phyloP scores from a whole-genome alignment of 176 grass and related monocot genomes.

The Bolboschoenus planiculmis region DNA sequence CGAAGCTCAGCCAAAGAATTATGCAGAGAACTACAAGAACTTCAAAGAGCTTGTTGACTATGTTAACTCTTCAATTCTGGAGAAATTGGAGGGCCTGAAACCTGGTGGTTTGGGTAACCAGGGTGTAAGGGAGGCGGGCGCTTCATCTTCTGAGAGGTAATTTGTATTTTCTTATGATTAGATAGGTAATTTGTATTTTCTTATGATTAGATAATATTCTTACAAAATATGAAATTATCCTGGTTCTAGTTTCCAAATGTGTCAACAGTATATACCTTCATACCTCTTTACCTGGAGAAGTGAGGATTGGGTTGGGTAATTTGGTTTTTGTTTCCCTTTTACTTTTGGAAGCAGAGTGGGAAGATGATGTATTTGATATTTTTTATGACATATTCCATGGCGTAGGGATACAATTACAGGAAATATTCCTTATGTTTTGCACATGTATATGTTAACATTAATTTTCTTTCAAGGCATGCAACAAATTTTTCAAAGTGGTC shows the following conservation, averaged over 20 bases:
- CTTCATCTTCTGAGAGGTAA: constrained; percentile 53
- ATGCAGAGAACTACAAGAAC: constrained; percentile 76
- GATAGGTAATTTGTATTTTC: constrained; percentile 26
- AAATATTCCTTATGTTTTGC: not conserved
- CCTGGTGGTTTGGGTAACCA: constrained; percentile 19
- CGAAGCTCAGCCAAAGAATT: constrained; percentile 51
- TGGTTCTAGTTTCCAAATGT: not conserved
- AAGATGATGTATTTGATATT: not conserved
- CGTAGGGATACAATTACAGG: not conserved
- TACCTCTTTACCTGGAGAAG: not conserved
- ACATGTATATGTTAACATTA: not conserved
- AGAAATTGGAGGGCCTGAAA: constrained; percentile 39
- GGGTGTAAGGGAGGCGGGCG: constrained; percentile 19
- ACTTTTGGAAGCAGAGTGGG: not conserved
- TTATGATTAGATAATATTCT: not conserved
- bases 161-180: not conserved
- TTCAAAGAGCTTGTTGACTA: constrained; percentile 56
- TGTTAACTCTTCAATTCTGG: constrained; percentile 44
- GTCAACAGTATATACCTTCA: not conserved
- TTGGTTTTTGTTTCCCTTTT: not conserved
- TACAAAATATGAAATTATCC: not conserved
- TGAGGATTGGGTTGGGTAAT: not conserved
- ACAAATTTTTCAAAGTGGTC: not conserved
- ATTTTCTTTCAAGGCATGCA: not conserved
- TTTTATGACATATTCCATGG: not conserved